Base-by-base conservation (phyloP, 768 basidiomycete genomes). In the Lactarius quietus region DNA sequence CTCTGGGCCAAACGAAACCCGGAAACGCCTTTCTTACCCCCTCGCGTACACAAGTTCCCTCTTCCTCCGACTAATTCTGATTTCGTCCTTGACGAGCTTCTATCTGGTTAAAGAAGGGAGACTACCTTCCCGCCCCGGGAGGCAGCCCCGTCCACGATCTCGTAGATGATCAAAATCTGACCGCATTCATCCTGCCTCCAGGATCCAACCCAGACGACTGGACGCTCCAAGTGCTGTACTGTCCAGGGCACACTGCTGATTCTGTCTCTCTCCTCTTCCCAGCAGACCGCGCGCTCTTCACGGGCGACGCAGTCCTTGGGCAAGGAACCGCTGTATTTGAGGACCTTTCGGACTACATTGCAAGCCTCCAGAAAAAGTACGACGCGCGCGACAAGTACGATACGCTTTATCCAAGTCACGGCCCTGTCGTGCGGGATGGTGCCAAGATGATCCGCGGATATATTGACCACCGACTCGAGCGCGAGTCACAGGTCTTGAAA, bases 241-340 rank as follows among this genome's bases (percentile, higher is more conserved):
- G 92, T 0, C 96, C 96, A 0, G 96, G 96, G 0, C 96, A 98
- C 70, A 98, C 96, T 0, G 70, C 78, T 54, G 96, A 98, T 74
- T 95, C 92, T 3, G 83, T 97, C 72, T 87, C 82, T 57, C 78
- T 98, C 43, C 78, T 87, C 62, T 78, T 94, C 58, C 79, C 84
- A 0, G 82, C 83, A 53, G 92, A 95, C 70, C 77, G 78, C 29
- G 87, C 86, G 0, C 81, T 98, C 18, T 95, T 95, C 78, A 95
- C 93, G 0, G 92, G 90, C 0, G 96, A 98, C 76, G 92, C 88
- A 6, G 85, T 98, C 8, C 83, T 98, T 35, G 96, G 96, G 0
- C 86, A 94, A 68, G 94, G 95, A 9, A 93, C 93, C 0, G 82
- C 95, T 3, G 86, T 95, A 6, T 97, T 98, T 73, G 89, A 91